Base-by-base conservation (phyloP, 768 basidiomycete species). In the Zangia roseola region DNA sequence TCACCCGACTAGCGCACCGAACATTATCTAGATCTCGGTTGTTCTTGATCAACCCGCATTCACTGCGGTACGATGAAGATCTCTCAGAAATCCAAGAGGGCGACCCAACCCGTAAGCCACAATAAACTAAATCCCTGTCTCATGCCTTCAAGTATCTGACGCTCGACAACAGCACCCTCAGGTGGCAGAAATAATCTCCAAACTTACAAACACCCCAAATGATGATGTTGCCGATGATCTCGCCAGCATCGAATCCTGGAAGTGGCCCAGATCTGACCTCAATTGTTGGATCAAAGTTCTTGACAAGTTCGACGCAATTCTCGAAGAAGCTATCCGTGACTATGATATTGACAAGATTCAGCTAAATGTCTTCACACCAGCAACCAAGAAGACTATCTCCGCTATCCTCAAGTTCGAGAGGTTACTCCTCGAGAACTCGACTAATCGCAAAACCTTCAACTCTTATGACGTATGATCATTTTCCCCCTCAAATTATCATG, bases 231-330 rank as follows among this genome's bases (percentile, higher is more conserved):
- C 84, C 4, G 69, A 80, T 42, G 75, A 85, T 49, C 76, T 98
- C 49, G 69, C 77, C 26, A 69, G 78, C 52, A 84, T 94, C 61
- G 81, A 87, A 58, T 67, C 76, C 5, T 99, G 97, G 97, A 86
- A 80, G 66, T 98, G 91, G 87, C 91, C 94, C 30, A 82, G 97
- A 54, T 94, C 94, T 47, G 97, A 99, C 75, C 79, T 99, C 52
- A 93, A 97, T 71, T 84, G 89, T 48, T 99, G 97, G 97, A 84
- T 92, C 67, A 86, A 86, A 64, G 91, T 94, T 49, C 82, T 99
- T 40, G 95, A 99, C 78, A 89, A 88, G 66, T 94, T 99, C 65
- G 97, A 99, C 73, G 74, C 75, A 50, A 83, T 97, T 55, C 78
- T 98, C 57, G 93, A 89, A 62, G 83, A 82, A 34, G 75, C 85